A percentile compares a stretch with the other conserved stretches of the same genome.
Evolutionary conservation across 192 early-diverging fungal species (phyloP).

Genomic region (Backusella macrospora): DNA sequence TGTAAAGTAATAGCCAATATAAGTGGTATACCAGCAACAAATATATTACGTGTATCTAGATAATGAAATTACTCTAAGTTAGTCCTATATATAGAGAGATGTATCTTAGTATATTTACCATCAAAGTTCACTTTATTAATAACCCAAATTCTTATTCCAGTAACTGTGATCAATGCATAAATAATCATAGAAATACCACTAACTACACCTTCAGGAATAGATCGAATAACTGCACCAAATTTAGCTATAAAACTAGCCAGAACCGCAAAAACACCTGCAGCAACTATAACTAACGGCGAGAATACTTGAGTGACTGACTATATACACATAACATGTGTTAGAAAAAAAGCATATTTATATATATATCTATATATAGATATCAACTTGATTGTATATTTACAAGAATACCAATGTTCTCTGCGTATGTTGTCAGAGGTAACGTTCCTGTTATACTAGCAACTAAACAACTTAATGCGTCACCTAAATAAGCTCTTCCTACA

Average conservation of each 20-base stretch:
- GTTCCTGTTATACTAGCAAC: slow-evolving; percentile 44
- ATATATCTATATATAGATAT: background rate
- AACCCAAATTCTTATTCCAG: slow-evolving; percentile 57
- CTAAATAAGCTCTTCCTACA: slow-evolving; percentile 54
- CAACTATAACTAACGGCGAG: slow-evolving; percentile 51
- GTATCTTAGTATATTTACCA: background rate
- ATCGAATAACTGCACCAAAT: slow-evolving; percentile 52
- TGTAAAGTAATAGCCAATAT: slow-evolving; percentile 43
- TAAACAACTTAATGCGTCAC: slow-evolving; percentile 56
- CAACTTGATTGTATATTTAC: background rate
- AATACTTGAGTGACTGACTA: slow-evolving; percentile 53
- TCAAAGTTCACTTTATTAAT: slow-evolving; percentile 51
- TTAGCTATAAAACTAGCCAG: slow-evolving; percentile 56
- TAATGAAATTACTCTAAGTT: background rate
- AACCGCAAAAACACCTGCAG: slow-evolving; percentile 52
- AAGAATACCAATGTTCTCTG: slow-evolving; percentile 61
- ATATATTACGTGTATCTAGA: slow-evolving; percentile 50
- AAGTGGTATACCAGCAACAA: slow-evolving; percentile 48
- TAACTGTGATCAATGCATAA: slow-evolving; percentile 52
- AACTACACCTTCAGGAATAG: slow-evolving; percentile 57
- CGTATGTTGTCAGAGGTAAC: slow-evolving; percentile 59
- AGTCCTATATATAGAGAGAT: background rate
- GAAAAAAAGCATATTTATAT: background rate
- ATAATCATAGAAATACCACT: slow-evolving; percentile 54
- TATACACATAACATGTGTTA: background rate